Conservation (phyloP, 208 protist species). For the Jaenimonas drosophilae region DNA sequence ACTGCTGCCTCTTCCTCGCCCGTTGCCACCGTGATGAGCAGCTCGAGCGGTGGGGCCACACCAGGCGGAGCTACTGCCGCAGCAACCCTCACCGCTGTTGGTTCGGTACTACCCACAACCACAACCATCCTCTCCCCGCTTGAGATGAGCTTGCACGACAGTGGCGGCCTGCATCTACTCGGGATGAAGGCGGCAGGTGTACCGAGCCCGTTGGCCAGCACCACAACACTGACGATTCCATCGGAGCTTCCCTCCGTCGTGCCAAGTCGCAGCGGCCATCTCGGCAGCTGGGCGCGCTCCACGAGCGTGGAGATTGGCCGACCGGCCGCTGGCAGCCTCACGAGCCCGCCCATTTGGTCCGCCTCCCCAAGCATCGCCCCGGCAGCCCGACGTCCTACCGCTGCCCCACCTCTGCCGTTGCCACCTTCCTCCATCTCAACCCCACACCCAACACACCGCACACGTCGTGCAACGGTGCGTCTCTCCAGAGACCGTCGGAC, state of each 20-base stretch:
- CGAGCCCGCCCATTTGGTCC: too few species aligned
- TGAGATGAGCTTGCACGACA: too few species aligned
- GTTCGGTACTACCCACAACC: neutral
- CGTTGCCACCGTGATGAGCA: neutral
- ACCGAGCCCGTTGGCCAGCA: too few species aligned
- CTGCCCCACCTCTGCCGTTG: neutral
- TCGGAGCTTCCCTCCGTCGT: too few species aligned
- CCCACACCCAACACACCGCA: neutral
- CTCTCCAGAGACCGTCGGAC: slow-evolving; percentile 44
- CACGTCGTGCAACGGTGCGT: slow-evolving; percentile 9
- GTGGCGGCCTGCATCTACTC: too few species aligned
- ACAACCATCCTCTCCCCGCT: too few species aligned
- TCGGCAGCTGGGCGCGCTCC: neutral
- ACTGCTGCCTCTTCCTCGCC: neutral
- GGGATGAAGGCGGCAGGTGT: too few species aligned
- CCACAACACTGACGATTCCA: too few species aligned
- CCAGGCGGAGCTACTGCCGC: neutral
- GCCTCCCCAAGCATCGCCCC: too few species aligned
- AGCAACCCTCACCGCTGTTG: neutral
- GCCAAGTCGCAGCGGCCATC: too few species aligned
- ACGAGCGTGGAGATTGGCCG: neutral
- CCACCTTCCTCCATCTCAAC: neutral
- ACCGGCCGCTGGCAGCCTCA: neutral
- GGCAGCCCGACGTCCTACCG: neutral
- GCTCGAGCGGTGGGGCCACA: neutral